phyloP scores from a whole-genome alignment of 176 grass and related monocot species.

The Dactylis glomerata region DNA sequence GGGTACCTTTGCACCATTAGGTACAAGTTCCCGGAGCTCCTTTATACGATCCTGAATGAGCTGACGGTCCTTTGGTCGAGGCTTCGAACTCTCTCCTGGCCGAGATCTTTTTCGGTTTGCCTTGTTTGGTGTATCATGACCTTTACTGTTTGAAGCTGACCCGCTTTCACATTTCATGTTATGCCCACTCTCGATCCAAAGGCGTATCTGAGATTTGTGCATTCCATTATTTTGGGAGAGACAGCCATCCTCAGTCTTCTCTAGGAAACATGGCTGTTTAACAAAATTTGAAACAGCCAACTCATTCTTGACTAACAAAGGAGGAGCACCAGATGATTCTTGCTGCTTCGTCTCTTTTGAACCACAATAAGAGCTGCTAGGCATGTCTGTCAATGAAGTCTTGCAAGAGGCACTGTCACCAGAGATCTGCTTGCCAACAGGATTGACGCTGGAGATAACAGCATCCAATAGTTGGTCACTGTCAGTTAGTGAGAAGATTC shows the following conservation, averaged over 20 bases:
- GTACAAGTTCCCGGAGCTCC: conserved; percentile 80
- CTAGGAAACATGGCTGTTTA: conserved; percentile 46
- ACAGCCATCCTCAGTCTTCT: conserved; percentile 39
- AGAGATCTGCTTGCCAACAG: conserved; percentile 50
- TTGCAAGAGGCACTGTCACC: conserved; percentile 60
- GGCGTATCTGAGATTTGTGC: conserved; percentile 68
- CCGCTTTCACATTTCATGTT: conserved; percentile 62
- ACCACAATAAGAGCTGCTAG: conserved; percentile 45
- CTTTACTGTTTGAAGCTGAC: conserved; percentile 70
- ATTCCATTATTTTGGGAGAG: conserved; percentile 49
- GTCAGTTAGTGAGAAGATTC: conserved; percentile 50
- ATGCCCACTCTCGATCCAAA: conserved; percentile 62
- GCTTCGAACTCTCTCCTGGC: conserved; percentile 68
- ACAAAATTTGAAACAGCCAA: conserved; percentile 51
- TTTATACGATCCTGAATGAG: conserved; percentile 93
- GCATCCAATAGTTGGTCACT: conserved; percentile 81
- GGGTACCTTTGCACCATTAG: conserved; percentile 79
- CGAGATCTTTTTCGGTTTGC: conserved; percentile 67
- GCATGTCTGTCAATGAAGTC: conserved; percentile 53
- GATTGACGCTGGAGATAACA: conserved; percentile 61
- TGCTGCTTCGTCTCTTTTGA: conserved; percentile 46
- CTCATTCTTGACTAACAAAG: conserved; percentile 55
- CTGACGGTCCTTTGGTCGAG: conserved; percentile 77
- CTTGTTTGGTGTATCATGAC: conserved; percentile 51
- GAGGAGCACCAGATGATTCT: conserved; percentile 25